Evolutionary conservation across 768 basidiomycete species (phyloP).

Genomic region (Multifurca ochricompacta): DNA sequence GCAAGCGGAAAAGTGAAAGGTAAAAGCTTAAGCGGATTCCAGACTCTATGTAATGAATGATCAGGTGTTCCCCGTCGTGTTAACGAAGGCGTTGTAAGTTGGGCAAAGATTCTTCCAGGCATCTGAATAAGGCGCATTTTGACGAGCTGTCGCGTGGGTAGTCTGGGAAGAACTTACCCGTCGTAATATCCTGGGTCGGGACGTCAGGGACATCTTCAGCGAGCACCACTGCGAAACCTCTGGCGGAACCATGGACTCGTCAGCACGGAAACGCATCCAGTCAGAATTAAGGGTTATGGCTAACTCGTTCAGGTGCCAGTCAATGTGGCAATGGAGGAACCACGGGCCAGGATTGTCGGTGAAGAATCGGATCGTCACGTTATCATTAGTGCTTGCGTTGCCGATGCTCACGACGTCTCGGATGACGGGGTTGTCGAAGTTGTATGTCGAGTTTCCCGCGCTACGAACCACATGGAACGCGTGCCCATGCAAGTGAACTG

Average conservation of each 20-base stretch:
- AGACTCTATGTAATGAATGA: too few species aligned
- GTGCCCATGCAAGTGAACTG: constrained; percentile 7
- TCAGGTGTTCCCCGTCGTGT: too few species aligned
- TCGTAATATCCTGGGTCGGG: not conserved
- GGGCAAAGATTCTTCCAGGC: constrained; percentile 4
- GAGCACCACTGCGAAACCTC: constrained; percentile 8
- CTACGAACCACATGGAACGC: constrained; percentile 15
- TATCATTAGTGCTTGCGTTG: not conserved
- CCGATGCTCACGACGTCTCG: constrained; percentile 35
- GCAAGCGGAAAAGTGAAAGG: too few species aligned
- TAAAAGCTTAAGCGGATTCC: too few species aligned
- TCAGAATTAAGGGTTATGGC: not conserved
- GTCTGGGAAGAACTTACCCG: not conserved
- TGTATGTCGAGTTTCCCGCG: constrained; percentile 12
- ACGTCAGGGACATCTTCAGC: constrained; percentile 9
- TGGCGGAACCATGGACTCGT: not conserved
- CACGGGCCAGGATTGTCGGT: constrained; percentile 27
- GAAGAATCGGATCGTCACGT: constrained; percentile 23
- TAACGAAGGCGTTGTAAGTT: not conserved
- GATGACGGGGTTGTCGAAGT: constrained; percentile 33
- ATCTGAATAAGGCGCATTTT: not conserved
- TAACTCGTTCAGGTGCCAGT: constrained; percentile 22
- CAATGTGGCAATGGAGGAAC: constrained; percentile 28
- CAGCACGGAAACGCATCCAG: not conserved
- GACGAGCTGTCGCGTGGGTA: not conserved